Evolutionary conservation across 2,329 filamentous ascomycete species (phyloP).

Genomic region (Neoscytalidium dimidiatum): DNA sequence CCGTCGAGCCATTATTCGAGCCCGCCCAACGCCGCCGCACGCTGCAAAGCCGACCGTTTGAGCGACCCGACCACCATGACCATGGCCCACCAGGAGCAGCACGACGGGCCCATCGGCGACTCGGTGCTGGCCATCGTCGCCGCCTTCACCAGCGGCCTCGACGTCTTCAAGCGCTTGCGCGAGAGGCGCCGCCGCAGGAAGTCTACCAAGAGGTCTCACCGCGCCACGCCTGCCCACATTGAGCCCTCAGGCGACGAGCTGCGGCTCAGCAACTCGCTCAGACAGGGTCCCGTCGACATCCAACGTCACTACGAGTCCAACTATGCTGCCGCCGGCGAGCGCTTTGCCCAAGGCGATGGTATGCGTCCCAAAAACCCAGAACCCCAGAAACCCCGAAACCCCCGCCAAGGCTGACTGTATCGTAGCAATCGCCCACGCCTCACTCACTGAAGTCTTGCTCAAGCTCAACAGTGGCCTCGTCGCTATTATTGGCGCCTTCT

Average conservation of each 20-base stretch:
- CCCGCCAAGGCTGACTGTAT: constrained; percentile 21
- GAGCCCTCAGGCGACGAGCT: constrained; percentile 35
- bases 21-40: not conserved
- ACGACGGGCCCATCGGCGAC: constrained; percentile 1
- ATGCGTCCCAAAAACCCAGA: not conserved
- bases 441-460: constrained; percentile 48
- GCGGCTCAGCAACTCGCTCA: constrained; percentile 42
- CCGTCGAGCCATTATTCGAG: not conserved
- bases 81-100: constrained; percentile 12
- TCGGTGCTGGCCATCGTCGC: constrained; percentile 45
- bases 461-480: constrained; percentile 51
- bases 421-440: constrained; percentile 47
- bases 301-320: constrained; percentile 44
- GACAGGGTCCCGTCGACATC: constrained; percentile 45
- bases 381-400: too few relatives aligned
- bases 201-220: constrained; percentile 19
- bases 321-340: constrained; percentile 38
- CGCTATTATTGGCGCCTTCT: constrained; percentile 47
- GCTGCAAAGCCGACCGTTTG: not conserved
- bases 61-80: not conserved
- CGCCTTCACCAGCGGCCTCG: constrained; percentile 47
- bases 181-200: constrained; percentile 36
- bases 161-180: constrained; percentile 47
- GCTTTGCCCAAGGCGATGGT: constrained; percentile 49
- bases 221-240: not conserved